Evolutionary conservation across 2,329 filamentous ascomycete species (phyloP).

Genomic region (Ophiostoma sp.): DNA sequence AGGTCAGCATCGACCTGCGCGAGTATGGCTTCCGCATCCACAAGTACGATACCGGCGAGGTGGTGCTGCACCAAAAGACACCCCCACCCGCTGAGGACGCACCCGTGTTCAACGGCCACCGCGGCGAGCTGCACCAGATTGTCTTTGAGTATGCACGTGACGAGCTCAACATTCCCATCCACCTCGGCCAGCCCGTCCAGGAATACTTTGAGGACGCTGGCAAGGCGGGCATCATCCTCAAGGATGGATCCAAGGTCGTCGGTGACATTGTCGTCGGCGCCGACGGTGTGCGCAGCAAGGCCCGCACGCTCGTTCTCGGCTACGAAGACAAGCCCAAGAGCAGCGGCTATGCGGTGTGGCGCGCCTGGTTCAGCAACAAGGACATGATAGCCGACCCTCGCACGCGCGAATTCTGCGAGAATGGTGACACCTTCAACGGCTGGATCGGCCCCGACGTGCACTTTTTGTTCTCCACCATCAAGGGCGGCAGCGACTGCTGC

Average conservation of each 20-base stretch:
- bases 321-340: constrained; percentile 49
- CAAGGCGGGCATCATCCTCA: constrained; percentile 43
- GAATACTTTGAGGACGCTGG: constrained; percentile 52
- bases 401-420: constrained; percentile 49
- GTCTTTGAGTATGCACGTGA: constrained; percentile 54
- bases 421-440: constrained; percentile 56
- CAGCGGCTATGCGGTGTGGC: constrained; percentile 48
- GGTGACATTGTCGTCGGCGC: constrained; percentile 51
- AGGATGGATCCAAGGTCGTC: constrained; percentile 25
- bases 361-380: constrained; percentile 50
- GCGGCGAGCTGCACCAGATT: constrained; percentile 55
- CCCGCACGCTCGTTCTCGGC: constrained; percentile 46
- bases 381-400: constrained; percentile 48
- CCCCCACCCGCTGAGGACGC: constrained; percentile 42
- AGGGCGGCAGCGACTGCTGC: constrained; percentile 50
- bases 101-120: constrained; percentile 55
- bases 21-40: constrained; percentile 57
- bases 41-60: constrained; percentile 55
- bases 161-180: constrained; percentile 51
- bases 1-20: constrained; percentile 48
- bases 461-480: constrained; percentile 53
- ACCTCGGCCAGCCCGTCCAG: constrained; percentile 46
- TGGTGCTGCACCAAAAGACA: constrained; percentile 51
- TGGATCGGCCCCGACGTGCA: constrained; percentile 55
- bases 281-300: constrained; percentile 51